Percentiles rank a stretch among this genome's conserved stretches.
These are phyloP conservation scores for Silene vulgaris DNA, from an alignment of 179 eudicot genomes.

Conservation along the genomic window DNA sequence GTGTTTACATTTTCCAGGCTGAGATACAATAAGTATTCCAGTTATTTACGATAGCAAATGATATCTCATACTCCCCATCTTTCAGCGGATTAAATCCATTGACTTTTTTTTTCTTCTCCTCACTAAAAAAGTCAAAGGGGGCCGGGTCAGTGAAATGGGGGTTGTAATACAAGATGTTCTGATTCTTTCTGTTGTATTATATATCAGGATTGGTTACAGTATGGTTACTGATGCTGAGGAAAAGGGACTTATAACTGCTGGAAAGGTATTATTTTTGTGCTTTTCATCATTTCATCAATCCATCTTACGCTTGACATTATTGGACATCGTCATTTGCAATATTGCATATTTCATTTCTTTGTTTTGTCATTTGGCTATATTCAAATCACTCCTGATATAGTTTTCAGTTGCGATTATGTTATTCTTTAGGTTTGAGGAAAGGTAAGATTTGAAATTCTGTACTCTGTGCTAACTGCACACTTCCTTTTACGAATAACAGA, in stretches of 20 bases:
- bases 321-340: neutral
- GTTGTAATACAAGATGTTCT: neutral
- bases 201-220: conserved; percentile 86
- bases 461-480: neutral
- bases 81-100: neutral
- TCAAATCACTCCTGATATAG: too few relatives aligned
- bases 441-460: neutral
- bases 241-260: conserved; percentile 75
- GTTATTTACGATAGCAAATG: neutral
- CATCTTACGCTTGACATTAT: conserved; percentile 3
- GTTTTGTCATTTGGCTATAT: too few relatives aligned
- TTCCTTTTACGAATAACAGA: neutral
- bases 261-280: conserved; percentile 55
- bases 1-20: neutral
- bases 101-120: neutral
- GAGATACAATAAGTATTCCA: neutral
- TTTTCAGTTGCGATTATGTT: too few relatives aligned
- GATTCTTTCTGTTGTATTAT: conserved; percentile 15
- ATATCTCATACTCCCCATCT: neutral
- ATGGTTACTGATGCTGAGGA: conserved; percentile 93
- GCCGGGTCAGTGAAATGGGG: neutral
- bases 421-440: neutral
- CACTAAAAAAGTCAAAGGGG: neutral
- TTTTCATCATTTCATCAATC: neutral
- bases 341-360: too few relatives aligned